A percentile compares a stretch with the other conserved stretches of the same genome.
phyloP scores from a whole-genome alignment of 1,284 basidiomycete genomes.

The Ustilago curta region DNA sequence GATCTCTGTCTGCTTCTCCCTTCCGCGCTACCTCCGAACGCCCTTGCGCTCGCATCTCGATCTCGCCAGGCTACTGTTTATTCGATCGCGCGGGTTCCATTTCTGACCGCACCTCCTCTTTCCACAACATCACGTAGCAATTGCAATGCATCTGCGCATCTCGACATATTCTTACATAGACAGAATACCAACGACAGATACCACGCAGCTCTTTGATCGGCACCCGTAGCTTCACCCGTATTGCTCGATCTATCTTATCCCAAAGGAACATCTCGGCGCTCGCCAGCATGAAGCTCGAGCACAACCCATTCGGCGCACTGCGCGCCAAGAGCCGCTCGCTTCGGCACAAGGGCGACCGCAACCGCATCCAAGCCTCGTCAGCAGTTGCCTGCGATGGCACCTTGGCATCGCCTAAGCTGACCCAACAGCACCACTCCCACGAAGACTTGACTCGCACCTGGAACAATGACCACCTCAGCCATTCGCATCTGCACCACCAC shows the following conservation, averaged over 20 bases:
- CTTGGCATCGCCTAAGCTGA: slow-evolving; percentile 18
- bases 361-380: slow-evolving; percentile 31
- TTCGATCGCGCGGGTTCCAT: too few relatives aligned
- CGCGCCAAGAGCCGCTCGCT: slow-evolving; percentile 35
- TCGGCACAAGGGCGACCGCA: slow-evolving; percentile 31
- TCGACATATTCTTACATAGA: neutral
- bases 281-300: slow-evolving; percentile 40
- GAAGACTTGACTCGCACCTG: slow-evolving; percentile 23
- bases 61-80: too few relatives aligned
- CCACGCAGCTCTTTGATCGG: neutral
- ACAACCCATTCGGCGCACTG: slow-evolving; percentile 29
- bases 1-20: too few relatives aligned
- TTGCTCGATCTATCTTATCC: slow-evolving; percentile 11
- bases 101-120: too few relatives aligned
- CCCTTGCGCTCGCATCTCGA: too few relatives aligned
- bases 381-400: slow-evolving; percentile 22
- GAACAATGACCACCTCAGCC: slow-evolving; percentile 20
- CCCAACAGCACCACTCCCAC: slow-evolving; percentile 19
- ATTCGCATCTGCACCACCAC: slow-evolving; percentile 10
- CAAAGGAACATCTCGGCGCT: neutral
- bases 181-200: neutral
- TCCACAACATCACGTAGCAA: neutral
- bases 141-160: slow-evolving; percentile 16
- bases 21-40: too few relatives aligned
- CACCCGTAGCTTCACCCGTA: neutral